Evolutionary conservation across 2,329 filamentous ascomycete genomes (phyloP), one percentile per base, ranked within the genome.

Genomic region (Rhynchosporium agropyri): DNA sequence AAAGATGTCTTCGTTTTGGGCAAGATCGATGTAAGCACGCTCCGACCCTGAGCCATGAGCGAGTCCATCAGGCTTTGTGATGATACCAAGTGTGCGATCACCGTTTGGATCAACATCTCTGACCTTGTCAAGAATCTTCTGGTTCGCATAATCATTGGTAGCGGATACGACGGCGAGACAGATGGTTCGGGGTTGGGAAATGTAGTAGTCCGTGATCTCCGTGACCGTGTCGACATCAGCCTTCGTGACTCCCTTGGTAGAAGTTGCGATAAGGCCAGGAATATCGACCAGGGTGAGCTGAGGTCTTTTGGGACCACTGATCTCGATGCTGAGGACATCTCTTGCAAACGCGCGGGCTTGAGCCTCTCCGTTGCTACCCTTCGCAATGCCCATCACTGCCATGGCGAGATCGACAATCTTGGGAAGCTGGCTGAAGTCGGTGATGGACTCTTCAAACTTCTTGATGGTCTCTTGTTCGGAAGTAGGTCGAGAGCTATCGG

Each of bases 391-490:
- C 71, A 73, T 73, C 8, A 62, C 59, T 29, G 45, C 36, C 63
- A 63, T 73, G 15, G 73, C 74, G 13, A 67, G 12, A 9, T 69
- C 65, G 68, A 75, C 72, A 15, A 75, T 60, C 1, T 36, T 12
- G 4, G 74, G 72, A 15, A 75, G 65, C 1, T 73, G 64, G 40
- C 61, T 58, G 43, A 76, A 70, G 15, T 70, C 59, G 2, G 63
- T 68, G 29, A 74, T 71, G 1, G 64, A 65, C 15, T 68, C 46
- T 2, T 62, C 57, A 31, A 73, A 74, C 2, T n/a, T 12, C 15
- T 77, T 73, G 62, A 85, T 73, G 6, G 72, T 75, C 50, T 76
- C 75, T 72, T 84, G 79, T 1, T 85, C 82, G 29, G 76, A 75
- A 62, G 77, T 76, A 3, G 77, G 75, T 2, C 81, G 76, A 46